Evolutionary conservation across 2,329 filamentous ascomycete genomes (phyloP), one percentile per base, ranked within the genome.

Genomic region (Talaromyces sp.): DNA sequence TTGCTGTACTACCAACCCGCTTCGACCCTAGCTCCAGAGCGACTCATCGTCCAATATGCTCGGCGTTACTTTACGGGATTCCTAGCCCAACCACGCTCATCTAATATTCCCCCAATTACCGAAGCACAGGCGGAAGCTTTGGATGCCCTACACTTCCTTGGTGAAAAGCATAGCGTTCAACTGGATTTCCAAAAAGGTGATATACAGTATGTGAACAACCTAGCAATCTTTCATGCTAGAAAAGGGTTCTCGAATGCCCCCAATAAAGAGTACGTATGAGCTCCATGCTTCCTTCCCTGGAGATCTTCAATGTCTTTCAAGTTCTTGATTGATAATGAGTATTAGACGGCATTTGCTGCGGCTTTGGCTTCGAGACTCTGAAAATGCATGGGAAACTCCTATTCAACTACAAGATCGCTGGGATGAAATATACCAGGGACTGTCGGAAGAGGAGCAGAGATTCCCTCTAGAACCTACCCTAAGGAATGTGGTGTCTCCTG

Each of bases 1-100:
- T 70, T 79, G 6, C 68, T 79, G 10, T 84, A 86, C 72, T 81
- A 86, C 70, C 83, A 86, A 57, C 81, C 83, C 0, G 79, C 80
- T 10, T 83, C 78, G 0, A 74, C 68, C 0, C 73, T 72, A 0
- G 71, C 73, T 0, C 83, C 85, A 0, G 83, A 88, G 69, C 80
- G 85, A 1, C 73, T 89, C 1, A 74, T 86, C 7, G 81, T 89
- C 35, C 86, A 89, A 67, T 89, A 88, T 67, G 84, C 83, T 0
- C 82, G 87, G 2, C 81, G 87, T 1, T 78, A 76, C 31, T 88
- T 88, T 68, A 86, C 85, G 0, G 83, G 82, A 2, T 84, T 78
- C 64, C 72, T 74, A 62, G 76, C 75, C 0, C 74, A 79, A 4
- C 81, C 80, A 0, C 76, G 82, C 19, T 80, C 77, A 0, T 60